These are phyloP conservation scores for Trypethelium eluteriae DNA, from an alignment of 495 filamentous ascomycete species.

Conservation along the genomic window DNA sequence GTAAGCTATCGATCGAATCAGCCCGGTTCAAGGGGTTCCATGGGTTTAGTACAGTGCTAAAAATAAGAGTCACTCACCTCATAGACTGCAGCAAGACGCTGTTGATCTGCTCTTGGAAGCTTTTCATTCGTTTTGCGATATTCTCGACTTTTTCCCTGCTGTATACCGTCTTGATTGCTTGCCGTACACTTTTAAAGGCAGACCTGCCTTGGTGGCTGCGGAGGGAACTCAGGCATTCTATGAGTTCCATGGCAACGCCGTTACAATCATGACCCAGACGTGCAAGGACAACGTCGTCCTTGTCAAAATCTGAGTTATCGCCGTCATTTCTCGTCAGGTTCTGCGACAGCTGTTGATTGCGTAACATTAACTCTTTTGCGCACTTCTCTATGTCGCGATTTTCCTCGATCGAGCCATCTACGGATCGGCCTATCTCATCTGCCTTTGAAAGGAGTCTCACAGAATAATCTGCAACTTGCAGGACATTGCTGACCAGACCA, in stretches of 20 bases:
- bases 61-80: neutral
- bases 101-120: constrained; percentile 4
- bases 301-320: neutral
- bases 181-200: neutral
- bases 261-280: neutral
- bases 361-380: neutral
- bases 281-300: neutral
- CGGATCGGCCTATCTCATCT: neutral
- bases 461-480: neutral
- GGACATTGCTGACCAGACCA: neutral
- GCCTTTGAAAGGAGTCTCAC: neutral
- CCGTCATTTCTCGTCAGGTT: neutral
- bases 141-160: neutral
- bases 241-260: neutral
- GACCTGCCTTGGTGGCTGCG: neutral
- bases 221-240: neutral
- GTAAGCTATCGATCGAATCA: neutral
- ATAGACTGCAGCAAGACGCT: neutral
- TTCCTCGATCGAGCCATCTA: neutral
- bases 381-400: constrained; percentile 2
- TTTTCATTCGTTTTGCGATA: neutral
- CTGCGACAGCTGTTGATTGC: neutral
- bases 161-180: constrained; percentile 3
- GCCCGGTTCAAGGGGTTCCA: neutral
- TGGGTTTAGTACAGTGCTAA: neutral